These are phyloP conservation scores for Xylariaceae sp. DNA, from an alignment of 2,329 filamentous ascomycete genomes.

Conservation along the genomic window DNA sequence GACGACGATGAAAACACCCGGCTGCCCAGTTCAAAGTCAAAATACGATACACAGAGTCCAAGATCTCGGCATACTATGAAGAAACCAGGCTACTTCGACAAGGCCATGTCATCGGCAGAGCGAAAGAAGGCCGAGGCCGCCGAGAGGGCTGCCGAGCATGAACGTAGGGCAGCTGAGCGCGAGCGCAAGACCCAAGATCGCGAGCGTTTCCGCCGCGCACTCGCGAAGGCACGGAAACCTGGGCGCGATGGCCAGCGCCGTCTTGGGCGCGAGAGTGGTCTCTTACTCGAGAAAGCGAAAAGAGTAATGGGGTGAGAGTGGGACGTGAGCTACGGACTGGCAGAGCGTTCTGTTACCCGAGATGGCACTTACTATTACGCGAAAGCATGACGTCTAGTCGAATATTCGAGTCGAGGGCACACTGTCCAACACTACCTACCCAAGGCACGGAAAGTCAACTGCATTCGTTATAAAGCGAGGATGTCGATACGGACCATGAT, in stretches of 20 bases:
- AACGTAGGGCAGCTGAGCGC: conserved; percentile 56
- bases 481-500: no score
- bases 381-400: no score
- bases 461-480: no score
- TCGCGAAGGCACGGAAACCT: conserved; percentile 68
- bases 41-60: neutral
- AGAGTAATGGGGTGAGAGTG: conserved; percentile 55
- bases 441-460: no score
- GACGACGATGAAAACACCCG: neutral
- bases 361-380: no score
- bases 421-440: no score
- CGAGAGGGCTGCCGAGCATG: conserved; percentile 36
- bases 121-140: conserved; percentile 27
- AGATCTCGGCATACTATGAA: neutral
- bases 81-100: conserved; percentile 59
- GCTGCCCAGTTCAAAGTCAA: neutral
- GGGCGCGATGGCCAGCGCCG: conserved; percentile 72
- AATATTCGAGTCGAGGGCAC: no score
- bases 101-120: conserved; percentile 52
- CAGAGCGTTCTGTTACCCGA: neutral
- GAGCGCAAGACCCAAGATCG: conserved; percentile 63
- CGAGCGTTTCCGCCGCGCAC: conserved; percentile 59
- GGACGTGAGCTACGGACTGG: conserved; percentile 6
- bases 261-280: conserved; percentile 73
- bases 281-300: conserved; percentile 75